Evolutionary conservation across 2,329 filamentous ascomycete genomes (phyloP), one percentile per base, ranked within the genome.

Genomic region (Phoma sp.): DNA sequence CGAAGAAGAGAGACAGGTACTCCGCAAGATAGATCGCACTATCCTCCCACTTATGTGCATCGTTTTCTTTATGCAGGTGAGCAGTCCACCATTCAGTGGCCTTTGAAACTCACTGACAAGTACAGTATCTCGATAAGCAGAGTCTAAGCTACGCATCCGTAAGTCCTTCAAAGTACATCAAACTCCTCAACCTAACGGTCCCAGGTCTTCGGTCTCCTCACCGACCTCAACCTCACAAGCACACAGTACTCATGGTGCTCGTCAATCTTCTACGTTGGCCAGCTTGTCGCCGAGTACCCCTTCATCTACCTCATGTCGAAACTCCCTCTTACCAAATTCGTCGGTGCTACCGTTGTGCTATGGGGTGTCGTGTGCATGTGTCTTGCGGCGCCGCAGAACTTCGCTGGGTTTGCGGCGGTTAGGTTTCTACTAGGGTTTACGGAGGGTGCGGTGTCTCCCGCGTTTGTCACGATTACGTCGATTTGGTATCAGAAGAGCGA

Each of bases 271-370:
- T 80, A 78, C 60, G 59, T 81, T 21, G 75, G 75, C 40, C 57
- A 61, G 36, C 47, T 65, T 9, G 45, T 80, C 2, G 75, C 80
- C 0, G 80, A 82, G 55, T 81, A 77, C 50, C 80, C 80, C 1
- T 80, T 79, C 52, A 80, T 81, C 42, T 83, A 82, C 58, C 66
- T 83, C 10, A 83, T 83, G 80, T 78, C 74, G 28, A 71, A 76
- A 4, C 70, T 83, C 4, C 79, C 75, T 7, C 61, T 84, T n/a
- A 77, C 79, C 29, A 80, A 79, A 50, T 81, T 82, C 52, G 80
- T 83, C 4, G 80, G 80, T 12, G 66, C 65, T 1, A 81, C 78
- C 0, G 73, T 82, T 1, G n/a, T 56, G 7, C 18, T 59, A 11
- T 80, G 77, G 78, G 78, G 78, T 1, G 65, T 73, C 40, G 74